Evolutionary conservation across 805 yeast species (phyloP).

Genomic region (Yarrowia hollandica): DNA sequence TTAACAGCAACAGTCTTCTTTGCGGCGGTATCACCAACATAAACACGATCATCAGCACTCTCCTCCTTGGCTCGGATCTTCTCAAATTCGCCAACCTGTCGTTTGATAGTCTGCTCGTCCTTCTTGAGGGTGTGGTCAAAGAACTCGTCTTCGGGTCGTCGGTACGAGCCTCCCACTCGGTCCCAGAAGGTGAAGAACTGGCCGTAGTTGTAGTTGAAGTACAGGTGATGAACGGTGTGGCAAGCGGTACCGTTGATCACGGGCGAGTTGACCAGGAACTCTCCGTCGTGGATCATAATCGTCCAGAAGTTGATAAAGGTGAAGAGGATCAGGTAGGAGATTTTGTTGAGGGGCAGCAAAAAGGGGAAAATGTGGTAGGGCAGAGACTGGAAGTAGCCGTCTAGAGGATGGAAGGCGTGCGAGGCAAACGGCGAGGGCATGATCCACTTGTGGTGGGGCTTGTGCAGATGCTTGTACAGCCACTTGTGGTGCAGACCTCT

Average conservation of each 20-base stretch:
- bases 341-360: constrained; percentile 87
- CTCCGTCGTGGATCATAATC: constrained; percentile 98
- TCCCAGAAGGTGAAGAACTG: constrained; percentile 99
- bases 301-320: constrained; percentile 97
- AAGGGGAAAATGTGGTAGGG: constrained; percentile 94
- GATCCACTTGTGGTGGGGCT: constrained; percentile 99
- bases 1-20: not conserved
- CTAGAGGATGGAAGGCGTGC: constrained; percentile 98
- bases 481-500: constrained; percentile 91
- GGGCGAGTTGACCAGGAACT: constrained; percentile 89
- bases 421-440: constrained; percentile 98
- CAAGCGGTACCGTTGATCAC: constrained; percentile 97
- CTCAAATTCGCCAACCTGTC: constrained; percentile 75
- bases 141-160: constrained; percentile 85
- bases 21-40: constrained; percentile 41
- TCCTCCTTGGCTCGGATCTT: constrained; percentile 83
- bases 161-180: constrained; percentile 88
- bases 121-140: constrained; percentile 64
- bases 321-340: constrained; percentile 76
- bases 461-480: constrained; percentile 83
- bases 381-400: constrained; percentile 88
- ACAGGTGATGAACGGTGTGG: constrained; percentile 94
- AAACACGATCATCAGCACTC: constrained; percentile 66
- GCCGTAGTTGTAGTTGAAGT: constrained; percentile 97
- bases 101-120: constrained; percentile 62